Conservation (phyloP, 768 basidiomycete genomes). For the Suillus subaureus region DNA sequence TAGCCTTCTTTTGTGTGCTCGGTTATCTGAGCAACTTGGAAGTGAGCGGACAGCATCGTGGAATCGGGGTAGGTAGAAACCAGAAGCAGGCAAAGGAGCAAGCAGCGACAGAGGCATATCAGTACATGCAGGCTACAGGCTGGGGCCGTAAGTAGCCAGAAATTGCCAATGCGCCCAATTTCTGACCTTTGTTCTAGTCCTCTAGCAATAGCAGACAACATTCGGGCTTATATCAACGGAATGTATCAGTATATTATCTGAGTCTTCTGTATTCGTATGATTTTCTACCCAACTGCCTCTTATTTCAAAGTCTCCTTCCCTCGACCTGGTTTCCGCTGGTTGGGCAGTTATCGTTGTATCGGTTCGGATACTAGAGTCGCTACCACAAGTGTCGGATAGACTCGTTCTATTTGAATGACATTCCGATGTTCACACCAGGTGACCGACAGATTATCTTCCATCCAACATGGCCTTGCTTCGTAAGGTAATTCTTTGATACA, state of each 20-base stretch:
- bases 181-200: constrained; percentile 2
- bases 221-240: neutral
- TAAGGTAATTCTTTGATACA: neutral
- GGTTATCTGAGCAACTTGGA: constrained; percentile 6
- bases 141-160: constrained; percentile 43
- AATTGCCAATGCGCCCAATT: neutral
- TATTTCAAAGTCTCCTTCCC: neutral
- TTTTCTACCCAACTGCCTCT: neutral
- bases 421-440: too few species aligned
- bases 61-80: constrained; percentile 54
- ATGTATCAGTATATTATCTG: constrained; percentile 4
- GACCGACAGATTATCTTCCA: too few species aligned
- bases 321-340: neutral
- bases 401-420: neutral
- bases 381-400: neutral
- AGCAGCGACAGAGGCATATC: constrained; percentile 62
- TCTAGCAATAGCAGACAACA: neutral
- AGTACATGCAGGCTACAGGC: constrained; percentile 39
- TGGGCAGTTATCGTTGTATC: neutral
- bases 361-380: neutral
- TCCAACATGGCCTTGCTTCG: too few species aligned
- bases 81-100: constrained; percentile 72
- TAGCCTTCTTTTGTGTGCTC: neutral
- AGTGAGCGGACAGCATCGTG: constrained; percentile 57
- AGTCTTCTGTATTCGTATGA: neutral